Conservation (phyloP, 805 yeast species). For the Lipomyces japonicus region DNA sequence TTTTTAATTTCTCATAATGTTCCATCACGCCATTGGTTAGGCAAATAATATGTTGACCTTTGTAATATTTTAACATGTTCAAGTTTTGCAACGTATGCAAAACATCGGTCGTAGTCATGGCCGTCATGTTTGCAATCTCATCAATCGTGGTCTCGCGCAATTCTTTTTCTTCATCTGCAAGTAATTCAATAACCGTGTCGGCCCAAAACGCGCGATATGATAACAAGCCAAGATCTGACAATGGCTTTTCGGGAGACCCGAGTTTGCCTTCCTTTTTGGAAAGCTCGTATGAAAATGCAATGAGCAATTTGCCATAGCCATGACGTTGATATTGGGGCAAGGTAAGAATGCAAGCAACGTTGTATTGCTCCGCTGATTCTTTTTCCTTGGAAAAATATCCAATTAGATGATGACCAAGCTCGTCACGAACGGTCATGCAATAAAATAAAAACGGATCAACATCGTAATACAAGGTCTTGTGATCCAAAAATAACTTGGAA, state of each 20-base stretch:
- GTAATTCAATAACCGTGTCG: conserved; percentile 70
- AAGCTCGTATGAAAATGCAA: conserved; percentile 89
- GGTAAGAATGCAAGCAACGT: conserved; percentile 94
- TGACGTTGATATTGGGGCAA: conserved; percentile 93
- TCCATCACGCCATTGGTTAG: conserved; percentile 77
- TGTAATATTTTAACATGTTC: conserved; percentile 84
- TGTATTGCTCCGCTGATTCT: conserved; percentile 90
- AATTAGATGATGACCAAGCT: conserved; percentile 89
- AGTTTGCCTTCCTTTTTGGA: conserved; percentile 83
- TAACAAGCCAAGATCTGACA: conserved; percentile 87
- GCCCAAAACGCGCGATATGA: conserved; percentile 97
- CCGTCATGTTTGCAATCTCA: conserved; percentile 76
- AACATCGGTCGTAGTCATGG: conserved; percentile 96
- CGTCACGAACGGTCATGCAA: conserved; percentile 89
- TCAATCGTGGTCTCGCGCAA: conserved; percentile 62
- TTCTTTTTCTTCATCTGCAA: conserved; percentile 41
- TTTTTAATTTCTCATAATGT: conserved; percentile 65
- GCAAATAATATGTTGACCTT: conserved; percentile 90
- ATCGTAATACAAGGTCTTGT: conserved; percentile 92
- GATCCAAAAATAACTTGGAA: conserved; percentile 89
- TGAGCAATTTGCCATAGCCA: conserved; percentile 88
- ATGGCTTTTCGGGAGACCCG: conserved; percentile 97
- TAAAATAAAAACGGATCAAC: conserved; percentile 97
- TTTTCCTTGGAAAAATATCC: conserved; percentile 97
- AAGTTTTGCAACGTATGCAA: conserved; percentile 88